Percentiles rank a stretch among this genome's conserved stretches.
phyloP scores from a whole-genome alignment of 345 rosid species.

The Gossypioides kirkii region DNA sequence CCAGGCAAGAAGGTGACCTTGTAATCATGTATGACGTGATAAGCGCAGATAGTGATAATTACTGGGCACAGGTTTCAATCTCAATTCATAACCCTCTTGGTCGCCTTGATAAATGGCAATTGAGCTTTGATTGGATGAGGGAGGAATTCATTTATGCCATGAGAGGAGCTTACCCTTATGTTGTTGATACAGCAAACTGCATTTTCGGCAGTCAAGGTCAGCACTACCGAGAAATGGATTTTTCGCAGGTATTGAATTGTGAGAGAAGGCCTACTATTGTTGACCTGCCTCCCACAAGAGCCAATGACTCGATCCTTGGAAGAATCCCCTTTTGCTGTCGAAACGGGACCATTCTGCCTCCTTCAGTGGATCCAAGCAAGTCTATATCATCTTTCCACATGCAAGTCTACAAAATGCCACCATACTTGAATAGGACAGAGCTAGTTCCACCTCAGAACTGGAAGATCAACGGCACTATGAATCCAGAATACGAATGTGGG shows the following conservation, averaged over 20 bases:
- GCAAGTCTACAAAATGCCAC: constrained; percentile 94
- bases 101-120: constrained; percentile 84
- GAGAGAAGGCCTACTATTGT: constrained; percentile 82
- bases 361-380: constrained; percentile 75
- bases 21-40: constrained; percentile 86
- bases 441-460: constrained; percentile 80
- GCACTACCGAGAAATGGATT: constrained; percentile 52
- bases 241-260: constrained; percentile 71
- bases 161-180: constrained; percentile 84
- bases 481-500: constrained; percentile 73
- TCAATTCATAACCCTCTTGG: constrained; percentile 77
- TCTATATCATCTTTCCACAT: constrained; percentile 71
- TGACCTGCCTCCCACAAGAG: constrained; percentile 80
- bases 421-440: constrained; percentile 64
- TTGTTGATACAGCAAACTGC: constrained; percentile 72
- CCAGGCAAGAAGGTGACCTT: constrained; percentile 76
- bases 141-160: constrained; percentile 73
- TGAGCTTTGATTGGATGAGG: constrained; percentile 92
- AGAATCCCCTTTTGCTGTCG: constrained; percentile 68
- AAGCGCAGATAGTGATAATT: constrained; percentile 49
- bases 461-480: constrained; percentile 68
- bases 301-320: constrained; percentile 64
- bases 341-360: constrained; percentile 81
- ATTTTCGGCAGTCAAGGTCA: constrained; percentile 66
- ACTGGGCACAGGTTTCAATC: constrained; percentile 75